phyloP scores from a whole-genome alignment of 1,284 basidiomycete species.

The Schizophyllum amplum region DNA sequence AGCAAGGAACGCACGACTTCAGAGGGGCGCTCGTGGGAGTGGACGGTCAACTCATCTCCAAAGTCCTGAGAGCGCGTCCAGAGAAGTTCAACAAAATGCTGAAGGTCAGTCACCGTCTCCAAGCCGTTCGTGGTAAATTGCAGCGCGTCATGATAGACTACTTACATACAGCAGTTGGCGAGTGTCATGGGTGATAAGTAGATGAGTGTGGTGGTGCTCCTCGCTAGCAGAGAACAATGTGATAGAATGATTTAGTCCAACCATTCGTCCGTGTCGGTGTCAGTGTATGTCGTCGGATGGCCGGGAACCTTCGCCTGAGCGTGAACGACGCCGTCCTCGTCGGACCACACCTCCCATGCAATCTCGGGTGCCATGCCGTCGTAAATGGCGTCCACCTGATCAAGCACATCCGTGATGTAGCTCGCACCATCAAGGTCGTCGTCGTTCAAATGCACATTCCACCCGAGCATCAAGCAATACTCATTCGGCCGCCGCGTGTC shows the following conservation, averaged over 20 bases:
- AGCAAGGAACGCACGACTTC: too few relatives aligned
- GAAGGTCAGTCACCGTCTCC: too few relatives aligned
- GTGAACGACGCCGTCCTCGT: not conserved
- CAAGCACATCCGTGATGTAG: not conserved
- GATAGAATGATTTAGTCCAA: too few relatives aligned
- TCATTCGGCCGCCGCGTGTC: constrained; percentile 11
- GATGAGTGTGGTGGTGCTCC: not conserved
- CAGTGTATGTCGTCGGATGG: not conserved
- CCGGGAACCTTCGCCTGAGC: not conserved
- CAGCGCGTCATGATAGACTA: too few relatives aligned
- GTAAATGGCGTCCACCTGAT: not conserved
- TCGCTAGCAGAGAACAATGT: too few relatives aligned
- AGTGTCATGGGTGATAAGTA: too few relatives aligned
- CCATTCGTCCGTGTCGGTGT: not conserved
- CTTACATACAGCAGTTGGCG: too few relatives aligned
- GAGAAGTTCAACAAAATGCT: too few relatives aligned
- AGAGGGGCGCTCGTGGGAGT: too few relatives aligned
- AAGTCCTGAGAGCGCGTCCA: too few relatives aligned
- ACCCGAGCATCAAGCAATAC: constrained; percentile 48
- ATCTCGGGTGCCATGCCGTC: not conserved
- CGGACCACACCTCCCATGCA: not conserved
- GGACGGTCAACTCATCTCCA: too few relatives aligned
- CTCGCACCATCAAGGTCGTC: not conserved
- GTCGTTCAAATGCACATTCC: constrained; percentile 37
- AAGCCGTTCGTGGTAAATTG: too few relatives aligned